Evolutionary conservation across 176 grass and related monocot species (phyloP), one percentile per base, ranked within the genome.

Genomic region (Raddia guianensis): DNA sequence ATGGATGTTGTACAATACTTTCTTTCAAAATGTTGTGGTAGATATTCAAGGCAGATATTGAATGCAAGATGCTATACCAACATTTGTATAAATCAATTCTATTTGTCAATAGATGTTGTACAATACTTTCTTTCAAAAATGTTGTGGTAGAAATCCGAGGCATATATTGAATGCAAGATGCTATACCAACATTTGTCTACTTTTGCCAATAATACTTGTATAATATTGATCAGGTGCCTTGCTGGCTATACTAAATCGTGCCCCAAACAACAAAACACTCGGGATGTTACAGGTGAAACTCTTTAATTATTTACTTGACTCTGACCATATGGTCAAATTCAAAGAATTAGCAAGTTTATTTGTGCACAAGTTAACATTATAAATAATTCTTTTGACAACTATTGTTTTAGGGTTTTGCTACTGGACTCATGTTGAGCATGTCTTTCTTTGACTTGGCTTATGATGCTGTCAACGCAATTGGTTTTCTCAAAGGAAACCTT

Each of bases 361-460:
- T 79, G 5, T 33, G 18, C 68, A 82, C 21, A 82, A 78, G 78
- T 45, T 10, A 48, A 81, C 52, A 46, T 51, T 68, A 65, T 63
- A 43, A 85, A 16, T 67, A 1, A 49, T n/a, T 27, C 40, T 72
- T 85, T 55, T 73, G n/a, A 5, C 19, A 51, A 73, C 57, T 60
- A 6, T 68, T 64, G 56, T 73, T 76, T 65, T 81, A 97, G 94
- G 94, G 94, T 49, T 97, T 97, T 84, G 94, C 91, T 88, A 92
- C 94, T 79, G 94, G 94, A 53, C 87, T 97, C 57, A 97, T 97
- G 89, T 53, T 97, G 62, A 89, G 94, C 91, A 94, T 97, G 80
- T 97, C 94, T 49, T 97, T 97, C 80, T 93, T 97, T 72, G 94
- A 97, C 89, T 84, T 97, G 89, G 87, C 91, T 78, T 92, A 97